phyloP scores from a whole-genome alignment of 2,329 filamentous ascomycete genomes.

The Waltergamsia citrina region DNA sequence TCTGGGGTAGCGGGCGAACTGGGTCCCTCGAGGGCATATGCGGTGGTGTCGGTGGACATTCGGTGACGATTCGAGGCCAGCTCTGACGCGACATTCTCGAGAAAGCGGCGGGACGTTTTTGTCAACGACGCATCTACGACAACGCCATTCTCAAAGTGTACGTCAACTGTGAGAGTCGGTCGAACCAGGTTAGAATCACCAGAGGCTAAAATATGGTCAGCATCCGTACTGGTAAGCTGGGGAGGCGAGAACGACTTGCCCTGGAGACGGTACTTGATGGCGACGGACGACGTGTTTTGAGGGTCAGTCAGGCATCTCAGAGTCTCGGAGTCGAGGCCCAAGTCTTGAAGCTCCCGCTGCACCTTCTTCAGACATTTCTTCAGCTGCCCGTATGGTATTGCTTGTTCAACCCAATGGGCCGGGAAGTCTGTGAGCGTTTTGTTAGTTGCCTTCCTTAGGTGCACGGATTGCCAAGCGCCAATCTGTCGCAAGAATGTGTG shows the following conservation, averaged over 20 bases:
- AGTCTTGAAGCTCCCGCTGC: slow-evolving; percentile 55
- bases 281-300: slow-evolving; percentile 32
- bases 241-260: slow-evolving; percentile 20
- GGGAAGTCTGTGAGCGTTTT: slow-evolving; percentile 49
- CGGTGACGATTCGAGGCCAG: slow-evolving; percentile 12
- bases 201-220: slow-evolving; percentile 16
- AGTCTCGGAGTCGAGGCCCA: slow-evolving; percentile 66
- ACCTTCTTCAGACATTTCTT: slow-evolving; percentile 87
- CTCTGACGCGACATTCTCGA: slow-evolving; percentile 49
- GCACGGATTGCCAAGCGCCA: too few relatives aligned
- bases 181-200: slow-evolving; percentile 39
- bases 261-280: slow-evolving; percentile 46
- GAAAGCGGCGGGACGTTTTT: slow-evolving; percentile 51
- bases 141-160: slow-evolving; percentile 56
- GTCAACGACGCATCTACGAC: slow-evolving; percentile 61
- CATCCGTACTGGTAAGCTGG: neutral
- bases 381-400: slow-evolving; percentile 74
- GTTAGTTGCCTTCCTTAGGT: too few relatives aligned
- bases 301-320: slow-evolving; percentile 54
- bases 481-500: too few relatives aligned
- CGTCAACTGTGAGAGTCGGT: slow-evolving; percentile 61
- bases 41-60: slow-evolving; percentile 1
- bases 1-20: too few relatives aligned
- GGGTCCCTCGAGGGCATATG: neutral
- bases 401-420: slow-evolving; percentile 59